Conservation (phyloP, 1,284 basidiomycete species). For the Abortiporus biennis region DNA sequence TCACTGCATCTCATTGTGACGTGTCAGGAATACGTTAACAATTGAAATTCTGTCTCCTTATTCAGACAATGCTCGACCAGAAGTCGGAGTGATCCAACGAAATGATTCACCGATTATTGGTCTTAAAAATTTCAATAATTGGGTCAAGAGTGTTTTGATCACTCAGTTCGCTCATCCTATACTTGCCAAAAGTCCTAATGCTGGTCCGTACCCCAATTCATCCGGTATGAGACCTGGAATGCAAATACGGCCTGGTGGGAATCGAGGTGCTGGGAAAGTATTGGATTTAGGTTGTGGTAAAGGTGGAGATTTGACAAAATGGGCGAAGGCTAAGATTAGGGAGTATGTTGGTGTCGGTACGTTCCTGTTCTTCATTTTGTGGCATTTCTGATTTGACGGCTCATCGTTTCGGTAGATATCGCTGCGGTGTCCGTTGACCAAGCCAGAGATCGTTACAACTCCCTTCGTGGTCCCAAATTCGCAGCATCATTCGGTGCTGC, state of each 20-base stretch:
- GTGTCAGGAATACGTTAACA: no score
- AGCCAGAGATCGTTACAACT: slow-evolving; percentile 60
- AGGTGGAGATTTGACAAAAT: slow-evolving; percentile 95
- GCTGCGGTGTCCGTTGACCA: slow-evolving; percentile 90
- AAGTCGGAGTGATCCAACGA: slow-evolving; percentile 82
- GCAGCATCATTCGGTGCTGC: slow-evolving; percentile 79
- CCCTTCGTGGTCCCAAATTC: slow-evolving; percentile 50
- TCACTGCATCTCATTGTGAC: neutral
- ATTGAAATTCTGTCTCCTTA: slow-evolving; percentile 6
- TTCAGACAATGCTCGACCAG: slow-evolving; percentile 86
- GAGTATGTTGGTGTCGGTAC: slow-evolving; percentile 82
- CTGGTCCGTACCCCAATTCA: slow-evolving; percentile 3
- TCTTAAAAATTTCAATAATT: slow-evolving; percentile 98
- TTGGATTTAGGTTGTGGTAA: slow-evolving; percentile 98
- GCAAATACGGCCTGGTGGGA: slow-evolving; percentile 24
- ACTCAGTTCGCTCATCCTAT: slow-evolving; percentile 75
- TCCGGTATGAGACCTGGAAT: slow-evolving; percentile 2
- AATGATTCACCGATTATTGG: slow-evolving; percentile 94
- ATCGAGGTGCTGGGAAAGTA: slow-evolving; percentile 58
- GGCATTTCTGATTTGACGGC: slow-evolving; percentile 1
- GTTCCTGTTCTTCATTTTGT: slow-evolving; percentile 21
- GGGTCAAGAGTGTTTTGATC: slow-evolving; percentile 96
- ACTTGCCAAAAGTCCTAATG: slow-evolving; percentile 31
- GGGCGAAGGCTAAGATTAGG: slow-evolving; percentile 81
- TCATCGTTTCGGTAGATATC: slow-evolving; percentile 60